phyloP scores from a whole-genome alignment of 345 rosid genomes.

The Eucalyptus brandiana region DNA sequence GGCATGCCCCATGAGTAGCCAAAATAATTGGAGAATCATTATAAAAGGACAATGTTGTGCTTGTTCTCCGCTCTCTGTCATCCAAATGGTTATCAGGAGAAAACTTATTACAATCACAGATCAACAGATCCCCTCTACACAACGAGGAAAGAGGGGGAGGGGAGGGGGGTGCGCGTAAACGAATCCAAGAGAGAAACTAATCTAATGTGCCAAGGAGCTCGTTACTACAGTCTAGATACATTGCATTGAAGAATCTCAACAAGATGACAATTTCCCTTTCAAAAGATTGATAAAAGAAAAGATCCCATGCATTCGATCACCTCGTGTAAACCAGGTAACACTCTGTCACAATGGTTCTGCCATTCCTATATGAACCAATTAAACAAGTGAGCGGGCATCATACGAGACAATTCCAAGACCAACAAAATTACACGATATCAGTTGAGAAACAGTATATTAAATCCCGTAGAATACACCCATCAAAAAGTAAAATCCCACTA shows the following conservation, averaged over 20 bases:
- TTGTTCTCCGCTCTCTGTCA: neutral
- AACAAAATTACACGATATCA: neutral
- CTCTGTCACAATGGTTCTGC: constrained; percentile 82
- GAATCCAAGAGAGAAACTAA: neutral
- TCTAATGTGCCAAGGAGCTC: neutral
- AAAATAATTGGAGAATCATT: neutral
- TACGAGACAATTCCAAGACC: neutral
- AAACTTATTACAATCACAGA: neutral
- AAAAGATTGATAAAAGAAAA: neutral
- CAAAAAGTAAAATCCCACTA: neutral
- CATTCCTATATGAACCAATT: constrained; percentile 52
- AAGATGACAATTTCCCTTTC: constrained; percentile 4
- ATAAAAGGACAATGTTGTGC: neutral
- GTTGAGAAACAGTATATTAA: neutral
- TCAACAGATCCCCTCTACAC: neutral
- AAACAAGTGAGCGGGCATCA: constrained; percentile 5
- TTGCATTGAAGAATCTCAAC: neutral
- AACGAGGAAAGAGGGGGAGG: neutral
- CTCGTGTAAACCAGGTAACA: constrained; percentile 10
- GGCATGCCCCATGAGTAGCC: neutral
- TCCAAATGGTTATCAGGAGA: neutral
- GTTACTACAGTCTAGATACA: neutral
- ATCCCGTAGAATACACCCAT: neutral
- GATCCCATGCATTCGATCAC: constrained; percentile 10
- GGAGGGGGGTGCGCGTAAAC: neutral